Evolutionary conservation across 2,329 filamentous ascomycete genomes (phyloP).

Genomic region (Drechslera avenae): DNA sequence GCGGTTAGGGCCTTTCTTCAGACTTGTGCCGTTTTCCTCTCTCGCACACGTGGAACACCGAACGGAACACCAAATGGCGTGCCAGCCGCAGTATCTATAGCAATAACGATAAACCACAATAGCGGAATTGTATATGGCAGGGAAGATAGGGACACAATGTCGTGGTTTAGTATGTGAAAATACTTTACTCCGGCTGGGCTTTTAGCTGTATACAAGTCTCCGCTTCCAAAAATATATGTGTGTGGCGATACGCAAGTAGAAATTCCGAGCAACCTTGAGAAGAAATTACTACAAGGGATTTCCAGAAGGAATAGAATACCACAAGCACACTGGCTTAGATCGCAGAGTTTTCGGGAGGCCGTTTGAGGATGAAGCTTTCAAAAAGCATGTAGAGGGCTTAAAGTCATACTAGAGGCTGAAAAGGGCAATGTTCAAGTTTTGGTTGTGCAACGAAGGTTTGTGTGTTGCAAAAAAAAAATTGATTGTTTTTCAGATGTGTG

Average conservation of each 20-base stretch:
- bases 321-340: too few species aligned
- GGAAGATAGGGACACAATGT: too few species aligned
- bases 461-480: too few species aligned
- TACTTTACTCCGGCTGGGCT: background rate
- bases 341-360: constrained; percentile 12
- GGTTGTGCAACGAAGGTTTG: too few species aligned
- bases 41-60: constrained; percentile 1
- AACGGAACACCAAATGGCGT: too few species aligned
- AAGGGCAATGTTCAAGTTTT: too few species aligned
- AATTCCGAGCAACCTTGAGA: background rate
- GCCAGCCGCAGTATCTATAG: constrained; percentile 1
- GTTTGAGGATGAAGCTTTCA: constrained; percentile 13
- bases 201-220: background rate
- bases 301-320: too few species aligned
- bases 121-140: too few species aligned
- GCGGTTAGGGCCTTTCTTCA: constrained; percentile 3
- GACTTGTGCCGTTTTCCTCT: background rate
- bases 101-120: background rate
- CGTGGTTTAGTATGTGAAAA: background rate
- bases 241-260: too few species aligned
- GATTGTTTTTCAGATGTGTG: too few species aligned
- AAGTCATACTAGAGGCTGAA: constrained; percentile 1
- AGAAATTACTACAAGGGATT: background rate
- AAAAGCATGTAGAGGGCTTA: constrained; percentile 12
- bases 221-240: background rate